These are phyloP conservation scores for Penicillium sp. DNA, from an alignment of 2,329 filamentous ascomycete species.

Conservation along the genomic window DNA sequence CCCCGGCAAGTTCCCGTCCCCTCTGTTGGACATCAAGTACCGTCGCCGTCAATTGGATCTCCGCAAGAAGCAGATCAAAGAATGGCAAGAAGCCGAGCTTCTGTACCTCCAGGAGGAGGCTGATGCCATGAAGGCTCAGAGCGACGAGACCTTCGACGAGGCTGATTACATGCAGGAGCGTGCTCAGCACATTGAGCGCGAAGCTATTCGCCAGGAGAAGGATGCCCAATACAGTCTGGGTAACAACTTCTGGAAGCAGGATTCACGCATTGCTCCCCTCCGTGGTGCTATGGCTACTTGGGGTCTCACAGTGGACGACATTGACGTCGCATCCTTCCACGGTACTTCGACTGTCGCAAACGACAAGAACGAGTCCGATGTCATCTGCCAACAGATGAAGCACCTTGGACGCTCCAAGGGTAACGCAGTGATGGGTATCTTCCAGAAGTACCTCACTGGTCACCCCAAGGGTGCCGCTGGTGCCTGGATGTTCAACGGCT, in stretches of 20 bases:
- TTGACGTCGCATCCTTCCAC: slow-evolving; percentile 95
- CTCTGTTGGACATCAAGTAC: slow-evolving; percentile 96
- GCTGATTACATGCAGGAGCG: slow-evolving; percentile 83
- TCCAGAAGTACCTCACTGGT: slow-evolving; percentile 98
- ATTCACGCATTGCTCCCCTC: slow-evolving; percentile 87
- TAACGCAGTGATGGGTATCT: slow-evolving; percentile 92
- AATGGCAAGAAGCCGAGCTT: slow-evolving; percentile 93
- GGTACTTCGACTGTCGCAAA: slow-evolving; percentile 97
- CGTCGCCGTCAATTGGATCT: slow-evolving; percentile 91
- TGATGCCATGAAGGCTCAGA: slow-evolving; percentile 81
- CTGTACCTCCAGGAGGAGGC: slow-evolving; percentile 91
- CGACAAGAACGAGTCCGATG: slow-evolving; percentile 98
- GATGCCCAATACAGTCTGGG: slow-evolving; percentile 89
- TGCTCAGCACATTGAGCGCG: slow-evolving; percentile 77
- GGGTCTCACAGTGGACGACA: slow-evolving; percentile 95
- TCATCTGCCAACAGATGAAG: slow-evolving; percentile 92
- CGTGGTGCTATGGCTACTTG: slow-evolving; percentile 95
- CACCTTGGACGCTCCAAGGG: slow-evolving; percentile 95
- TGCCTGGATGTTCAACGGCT: slow-evolving; percentile 99
- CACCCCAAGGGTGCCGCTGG: slow-evolving; percentile 99
- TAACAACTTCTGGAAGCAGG: slow-evolving; percentile 99
- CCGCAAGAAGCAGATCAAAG: slow-evolving; percentile 89
- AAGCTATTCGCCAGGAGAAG: slow-evolving; percentile 86
- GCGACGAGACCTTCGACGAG: slow-evolving; percentile 68
- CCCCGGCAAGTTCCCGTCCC: slow-evolving; percentile 87